Percentiles rank a stretch among this genome's conserved stretches.
Conservation (phyloP, 305 asterid genomes). For the Solanum hybrid region DNA sequence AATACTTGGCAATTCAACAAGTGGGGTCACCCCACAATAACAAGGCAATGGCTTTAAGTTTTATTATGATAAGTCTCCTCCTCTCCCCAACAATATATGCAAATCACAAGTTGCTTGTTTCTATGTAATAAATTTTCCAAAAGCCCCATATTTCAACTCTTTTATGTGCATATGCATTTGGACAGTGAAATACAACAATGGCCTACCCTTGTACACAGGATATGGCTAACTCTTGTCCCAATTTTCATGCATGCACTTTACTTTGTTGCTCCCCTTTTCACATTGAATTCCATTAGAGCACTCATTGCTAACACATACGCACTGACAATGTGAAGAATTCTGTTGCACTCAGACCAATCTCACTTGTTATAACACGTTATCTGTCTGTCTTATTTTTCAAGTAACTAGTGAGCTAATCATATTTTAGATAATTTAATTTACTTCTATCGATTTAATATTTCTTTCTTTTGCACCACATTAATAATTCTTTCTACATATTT, state of each 20-base stretch:
- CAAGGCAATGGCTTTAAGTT: conserved; percentile 4
- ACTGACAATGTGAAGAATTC: not conserved
- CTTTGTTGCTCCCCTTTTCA: not conserved
- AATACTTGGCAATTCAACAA: not conserved
- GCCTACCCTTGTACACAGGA: not conserved
- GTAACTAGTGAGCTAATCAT: too few relatives aligned
- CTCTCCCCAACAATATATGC: not conserved
- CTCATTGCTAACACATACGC: not conserved
- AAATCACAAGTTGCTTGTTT: conserved; percentile 7
- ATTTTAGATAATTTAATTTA: too few relatives aligned
- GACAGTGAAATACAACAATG: conserved; percentile 1
- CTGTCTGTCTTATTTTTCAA: not conserved
- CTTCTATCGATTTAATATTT: not conserved
- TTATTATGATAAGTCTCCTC: not conserved
- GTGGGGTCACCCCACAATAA: not conserved
- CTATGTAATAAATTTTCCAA: not conserved
- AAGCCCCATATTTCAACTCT: conserved; percentile 1
- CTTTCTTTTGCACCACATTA: not conserved
- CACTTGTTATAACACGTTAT: not conserved
- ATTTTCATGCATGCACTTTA: not conserved
- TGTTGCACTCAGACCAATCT: not conserved
- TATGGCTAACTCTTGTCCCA: not conserved
- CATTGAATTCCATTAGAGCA: not conserved
- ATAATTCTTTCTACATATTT: too few relatives aligned
- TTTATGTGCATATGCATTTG: conserved; percentile 1